Conservation (phyloP, 2,329 filamentous ascomycete genomes). For the Dactylellina haptotyla region DNA sequence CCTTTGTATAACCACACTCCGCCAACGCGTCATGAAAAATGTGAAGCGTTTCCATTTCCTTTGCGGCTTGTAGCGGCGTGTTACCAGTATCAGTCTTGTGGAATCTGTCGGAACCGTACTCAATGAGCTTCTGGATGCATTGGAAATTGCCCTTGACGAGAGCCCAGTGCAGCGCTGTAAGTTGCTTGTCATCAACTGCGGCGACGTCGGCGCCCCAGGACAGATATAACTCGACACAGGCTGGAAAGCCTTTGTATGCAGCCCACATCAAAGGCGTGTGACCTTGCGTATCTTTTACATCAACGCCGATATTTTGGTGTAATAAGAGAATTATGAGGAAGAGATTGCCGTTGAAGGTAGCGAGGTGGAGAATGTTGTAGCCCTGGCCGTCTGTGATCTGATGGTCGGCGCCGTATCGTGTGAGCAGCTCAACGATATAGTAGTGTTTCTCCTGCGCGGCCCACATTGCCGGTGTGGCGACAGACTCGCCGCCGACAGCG, state of each 20-base stretch:
- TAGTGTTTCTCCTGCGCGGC: conserved; percentile 96
- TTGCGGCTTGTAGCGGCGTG: conserved; percentile 83
- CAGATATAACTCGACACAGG: conserved; percentile 89
- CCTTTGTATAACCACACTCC: conserved; percentile 83
- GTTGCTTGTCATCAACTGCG: conserved; percentile 87
- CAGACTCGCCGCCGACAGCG: conserved; percentile 91
- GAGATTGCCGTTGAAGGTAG: conserved; percentile 95
- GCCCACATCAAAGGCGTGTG: conserved; percentile 99
- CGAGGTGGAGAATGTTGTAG: conserved; percentile 97
- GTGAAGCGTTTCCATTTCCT: conserved; percentile 85
- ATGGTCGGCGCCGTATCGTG: conserved; percentile 90
- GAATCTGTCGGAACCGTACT: conserved; percentile 94
- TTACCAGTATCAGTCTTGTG: conserved; percentile 89
- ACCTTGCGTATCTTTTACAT: conserved; percentile 86
- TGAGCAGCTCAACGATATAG: conserved; percentile 91
- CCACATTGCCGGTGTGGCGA: conserved; percentile 95
- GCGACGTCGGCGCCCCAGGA: conserved; percentile 96
- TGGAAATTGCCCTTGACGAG: conserved; percentile 89
- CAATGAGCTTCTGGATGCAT: conserved; percentile 91
- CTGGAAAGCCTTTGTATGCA: conserved; percentile 94
- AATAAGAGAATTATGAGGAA: conserved; percentile 87
- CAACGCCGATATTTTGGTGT: conserved; percentile 94
- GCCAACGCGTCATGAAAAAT: conserved; percentile 84
- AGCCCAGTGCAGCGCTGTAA: conserved; percentile 95
- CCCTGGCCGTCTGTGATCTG: conserved; percentile 92